These are phyloP conservation scores for Cryptosporidium sp. DNA, from an alignment of 169 alveolate species.

Conservation along the genomic window DNA sequence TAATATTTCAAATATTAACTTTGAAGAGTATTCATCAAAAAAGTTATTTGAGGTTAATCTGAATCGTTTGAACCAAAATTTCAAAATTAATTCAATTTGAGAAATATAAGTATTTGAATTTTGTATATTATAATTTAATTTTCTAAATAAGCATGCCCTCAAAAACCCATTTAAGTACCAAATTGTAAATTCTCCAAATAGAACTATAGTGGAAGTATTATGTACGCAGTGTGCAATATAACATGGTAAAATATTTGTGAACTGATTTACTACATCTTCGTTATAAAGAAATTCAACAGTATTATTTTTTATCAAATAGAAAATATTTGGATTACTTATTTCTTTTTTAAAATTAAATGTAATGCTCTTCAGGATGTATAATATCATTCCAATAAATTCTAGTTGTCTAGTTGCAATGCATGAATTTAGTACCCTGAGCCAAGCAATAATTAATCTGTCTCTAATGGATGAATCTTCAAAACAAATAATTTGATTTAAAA, in stretches of 20 bases:
- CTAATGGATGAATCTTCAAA: constrained; percentile 15
- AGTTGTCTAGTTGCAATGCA: neutral
- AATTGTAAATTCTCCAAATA: constrained; percentile 37
- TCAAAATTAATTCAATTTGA: constrained; percentile 35
- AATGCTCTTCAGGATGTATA: neutral
- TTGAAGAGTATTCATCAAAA: constrained; percentile 1
- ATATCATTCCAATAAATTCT: constrained; percentile 7
- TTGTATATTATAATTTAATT: neutral
- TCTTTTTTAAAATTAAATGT: constrained; percentile 11
- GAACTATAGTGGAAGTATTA: neutral
- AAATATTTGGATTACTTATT: constrained; percentile 1
- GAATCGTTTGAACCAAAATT: constrained; percentile 16
- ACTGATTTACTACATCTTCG: neutral
- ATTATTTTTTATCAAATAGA: constrained; percentile 2
- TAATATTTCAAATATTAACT: neutral
- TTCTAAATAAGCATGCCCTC: neutral
- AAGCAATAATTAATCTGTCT: constrained; percentile 27
- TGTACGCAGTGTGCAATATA: neutral
- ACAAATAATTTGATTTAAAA: neutral
- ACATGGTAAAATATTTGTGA: neutral
- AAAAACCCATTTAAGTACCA: constrained; percentile 62
- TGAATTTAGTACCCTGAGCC: constrained; percentile 24
- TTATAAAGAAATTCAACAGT: constrained; percentile 21
- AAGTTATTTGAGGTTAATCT: constrained; percentile 2
- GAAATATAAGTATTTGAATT: neutral